These are phyloP conservation scores for Lentinula raphanica DNA, from an alignment of 768 basidiomycete species.

Conservation along the genomic window DNA sequence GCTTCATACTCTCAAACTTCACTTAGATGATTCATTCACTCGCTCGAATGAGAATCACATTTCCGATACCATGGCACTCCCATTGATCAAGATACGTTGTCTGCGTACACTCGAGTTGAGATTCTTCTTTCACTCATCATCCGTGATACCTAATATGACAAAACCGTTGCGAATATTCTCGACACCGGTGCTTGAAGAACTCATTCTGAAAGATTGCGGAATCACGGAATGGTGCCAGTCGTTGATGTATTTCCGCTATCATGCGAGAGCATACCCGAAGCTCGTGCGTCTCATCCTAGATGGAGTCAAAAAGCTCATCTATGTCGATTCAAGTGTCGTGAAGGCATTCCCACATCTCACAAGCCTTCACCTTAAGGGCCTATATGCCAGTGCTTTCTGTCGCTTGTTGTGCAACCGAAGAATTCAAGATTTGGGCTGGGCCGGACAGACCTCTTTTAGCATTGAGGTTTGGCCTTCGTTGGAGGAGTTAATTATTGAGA, in stretches of 20 bases:
- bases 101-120: constrained; percentile 9
- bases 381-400: constrained; percentile 12
- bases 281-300: constrained; percentile 6
- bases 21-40: constrained; percentile 8
- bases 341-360: constrained; percentile 9
- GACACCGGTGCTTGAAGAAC: constrained; percentile 4
- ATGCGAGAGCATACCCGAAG: constrained; percentile 7
- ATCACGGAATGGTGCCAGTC: constrained; percentile 11
- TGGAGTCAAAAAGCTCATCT: constrained; percentile 7
- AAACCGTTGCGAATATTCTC: constrained; percentile 8
- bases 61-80: not conserved
- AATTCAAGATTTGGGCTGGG: constrained; percentile 4
- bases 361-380: constrained; percentile 1
- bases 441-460: not conserved
- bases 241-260: constrained; percentile 11
- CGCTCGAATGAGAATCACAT: constrained; percentile 4
- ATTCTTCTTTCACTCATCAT: constrained; percentile 5
- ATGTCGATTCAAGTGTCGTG: constrained; percentile 8
- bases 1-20: constrained; percentile 8
- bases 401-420: constrained; percentile 4
- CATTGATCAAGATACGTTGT: constrained; percentile 8
- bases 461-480: not conserved
- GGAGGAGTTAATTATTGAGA: not conserved
- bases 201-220: constrained; percentile 7
- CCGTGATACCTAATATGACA: constrained; percentile 2